Evolutionary conservation across 1,139 yeast genomes (phyloP), one percentile per base, ranked within the genome.

Genomic region (Suhomyces taliae): DNA sequence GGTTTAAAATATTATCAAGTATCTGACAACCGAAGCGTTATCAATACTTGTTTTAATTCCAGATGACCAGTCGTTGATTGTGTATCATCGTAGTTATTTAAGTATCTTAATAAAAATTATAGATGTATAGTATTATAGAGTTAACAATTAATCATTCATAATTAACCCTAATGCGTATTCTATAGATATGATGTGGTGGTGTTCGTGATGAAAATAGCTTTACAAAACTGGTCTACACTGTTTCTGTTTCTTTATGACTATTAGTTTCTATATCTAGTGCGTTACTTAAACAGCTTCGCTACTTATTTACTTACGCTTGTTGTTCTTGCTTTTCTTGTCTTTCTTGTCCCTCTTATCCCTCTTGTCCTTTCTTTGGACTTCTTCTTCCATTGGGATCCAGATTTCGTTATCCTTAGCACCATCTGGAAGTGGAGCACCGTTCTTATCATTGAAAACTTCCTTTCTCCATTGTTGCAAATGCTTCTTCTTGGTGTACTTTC

Each of bases 391-490:
- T 6, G 71, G 76, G 43, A 78, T 63, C 75, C 77, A 70, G 34
- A 78, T 70, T 43, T 65, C 70, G 38, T 65, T 61, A 10, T 67
- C 76, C 26, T 64, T 65, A 31, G 71, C 73, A 27, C 60, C 68
- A 11, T 58, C 60, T 12, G 57, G 58, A 26, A 57, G 53, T 33
- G 57, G 50, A 40, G 87, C 83, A 7, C 87, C 90, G n/a, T 79
- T 75, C 53, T 82, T 84, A 51, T 74, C 74, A 43, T 79, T 79
- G 67, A 91, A 90, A 1, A 87, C 90, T 49, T 83, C 84, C 66
- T 85, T 82, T 66, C 96, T 83, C 99, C 99, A 95, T 57, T 90
- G 95, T 57, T 86, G 80, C 52, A 93, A 69, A 57, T 95, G 81
- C 68, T 81, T 87, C 71, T 85, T 83, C 75, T 91, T 93, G 37